Evolutionary conservation across 2,329 filamentous ascomycete species (phyloP).

Genomic region (Fusarium sp.): DNA sequence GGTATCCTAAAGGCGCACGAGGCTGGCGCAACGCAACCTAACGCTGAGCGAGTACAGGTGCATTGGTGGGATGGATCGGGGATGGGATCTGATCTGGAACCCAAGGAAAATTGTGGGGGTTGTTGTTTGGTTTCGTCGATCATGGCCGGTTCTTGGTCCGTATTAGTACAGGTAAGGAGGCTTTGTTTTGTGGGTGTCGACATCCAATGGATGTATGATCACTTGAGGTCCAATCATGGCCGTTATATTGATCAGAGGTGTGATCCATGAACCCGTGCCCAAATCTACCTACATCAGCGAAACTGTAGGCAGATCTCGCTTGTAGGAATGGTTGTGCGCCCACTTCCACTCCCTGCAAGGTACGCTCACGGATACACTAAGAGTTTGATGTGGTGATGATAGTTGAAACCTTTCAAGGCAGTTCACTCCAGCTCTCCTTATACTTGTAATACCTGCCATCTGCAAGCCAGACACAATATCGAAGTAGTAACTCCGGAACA

Average conservation of each 20-base stretch:
- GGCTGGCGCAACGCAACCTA: constrained; percentile 16
- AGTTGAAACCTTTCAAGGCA: no score
- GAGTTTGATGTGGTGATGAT: no score
- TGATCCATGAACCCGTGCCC: constrained; percentile 13
- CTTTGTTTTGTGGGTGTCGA: constrained; percentile 34
- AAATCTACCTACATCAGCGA: background rate
- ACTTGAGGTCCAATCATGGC: constrained; percentile 20
- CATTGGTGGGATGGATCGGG: constrained; percentile 17
- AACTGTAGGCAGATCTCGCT: constrained; percentile 8
- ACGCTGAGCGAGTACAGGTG: background rate
- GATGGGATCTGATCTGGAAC: constrained; percentile 30
- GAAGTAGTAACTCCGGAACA: background rate
- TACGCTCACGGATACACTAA: background rate
- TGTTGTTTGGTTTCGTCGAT: constrained; percentile 35
- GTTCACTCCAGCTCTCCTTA: no score
- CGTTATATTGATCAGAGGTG: background rate
- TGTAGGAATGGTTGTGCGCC: background rate
- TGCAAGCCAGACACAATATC: background rate
- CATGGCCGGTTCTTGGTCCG: constrained; percentile 11
- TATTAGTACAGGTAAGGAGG: constrained; percentile 1
- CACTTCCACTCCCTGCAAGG: background rate
- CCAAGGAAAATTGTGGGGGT: constrained; percentile 40
- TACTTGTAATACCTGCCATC: no score
- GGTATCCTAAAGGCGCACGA: constrained; percentile 25
- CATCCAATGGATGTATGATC: constrained; percentile 12